Conservation (phyloP, 202 grass and related monocot species). For the Schoenoplectus tabernaemontani region DNA sequence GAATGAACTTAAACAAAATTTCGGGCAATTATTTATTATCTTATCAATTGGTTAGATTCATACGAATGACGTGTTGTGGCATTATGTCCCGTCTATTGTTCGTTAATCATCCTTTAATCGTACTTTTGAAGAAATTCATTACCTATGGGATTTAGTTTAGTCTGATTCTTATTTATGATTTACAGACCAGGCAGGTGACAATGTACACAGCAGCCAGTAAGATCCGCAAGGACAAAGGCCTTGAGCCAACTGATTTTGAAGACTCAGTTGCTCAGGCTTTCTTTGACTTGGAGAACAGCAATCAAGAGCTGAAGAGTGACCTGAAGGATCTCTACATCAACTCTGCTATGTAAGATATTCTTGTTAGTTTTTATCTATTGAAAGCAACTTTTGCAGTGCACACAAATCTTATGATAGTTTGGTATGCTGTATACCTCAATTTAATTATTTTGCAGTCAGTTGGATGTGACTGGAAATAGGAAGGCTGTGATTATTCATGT, state of each 20-base stretch:
- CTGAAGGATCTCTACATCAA: constrained; percentile 61
- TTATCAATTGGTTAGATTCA: neutral
- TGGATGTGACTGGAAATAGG: constrained; percentile 41
- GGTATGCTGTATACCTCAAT: too few relatives aligned
- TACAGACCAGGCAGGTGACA: neutral
- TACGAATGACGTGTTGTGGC: neutral
- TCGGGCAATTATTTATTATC: neutral
- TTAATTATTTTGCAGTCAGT: constrained; percentile 26
- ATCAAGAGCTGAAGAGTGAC: too few relatives aligned
- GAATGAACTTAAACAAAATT: neutral
- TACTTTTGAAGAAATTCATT: neutral
- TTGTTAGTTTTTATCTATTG: neutral
- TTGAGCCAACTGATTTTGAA: constrained; percentile 67
- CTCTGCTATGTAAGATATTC: constrained; percentile 23
- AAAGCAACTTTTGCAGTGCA: neutral
- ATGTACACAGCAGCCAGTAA: constrained; percentile 67
- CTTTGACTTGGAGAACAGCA: constrained; percentile 52
- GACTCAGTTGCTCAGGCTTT: constrained; percentile 59
- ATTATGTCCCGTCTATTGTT: too few relatives aligned
- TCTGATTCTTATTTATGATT: neutral
- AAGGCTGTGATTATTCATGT: constrained; percentile 62
- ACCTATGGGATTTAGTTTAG: neutral
- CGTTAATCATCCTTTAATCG: too few relatives aligned
- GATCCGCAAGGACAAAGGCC: constrained; percentile 61
- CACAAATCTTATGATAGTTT: neutral